Percentiles rank a stretch among this genome's conserved stretches.
These are phyloP conservation scores for Eimeria necatrix DNA, from an alignment of 169 alveolate species.

Conservation along the genomic window DNA sequence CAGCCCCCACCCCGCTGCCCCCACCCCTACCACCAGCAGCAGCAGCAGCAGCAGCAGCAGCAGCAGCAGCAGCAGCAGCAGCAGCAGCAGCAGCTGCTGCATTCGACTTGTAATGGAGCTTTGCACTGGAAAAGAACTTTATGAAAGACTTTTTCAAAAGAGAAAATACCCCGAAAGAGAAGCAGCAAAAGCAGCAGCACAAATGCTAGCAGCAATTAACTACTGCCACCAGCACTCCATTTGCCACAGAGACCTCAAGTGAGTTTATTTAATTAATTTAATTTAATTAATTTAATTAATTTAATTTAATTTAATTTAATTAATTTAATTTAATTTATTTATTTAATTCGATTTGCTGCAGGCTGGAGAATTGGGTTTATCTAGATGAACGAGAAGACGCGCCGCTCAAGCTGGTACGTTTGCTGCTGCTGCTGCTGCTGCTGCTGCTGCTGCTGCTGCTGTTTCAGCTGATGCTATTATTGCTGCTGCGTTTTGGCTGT, in stretches of 20 bases:
- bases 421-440: neutral
- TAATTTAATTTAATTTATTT: neutral
- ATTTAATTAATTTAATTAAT: too few species aligned
- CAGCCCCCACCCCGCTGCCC: too few species aligned
- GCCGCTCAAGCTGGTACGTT: slow-evolving; percentile 77
- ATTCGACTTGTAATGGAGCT: slow-evolving; percentile 83
- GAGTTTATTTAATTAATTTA: too few species aligned
- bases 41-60: neutral
- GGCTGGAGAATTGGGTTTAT: slow-evolving; percentile 84
- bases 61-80: slow-evolving; percentile 20
- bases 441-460: slow-evolving; percentile 9
- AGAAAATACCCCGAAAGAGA: slow-evolving; percentile 79
- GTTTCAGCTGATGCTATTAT: slow-evolving; percentile 6
- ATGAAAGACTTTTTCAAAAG: slow-evolving; percentile 86
- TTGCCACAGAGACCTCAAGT: slow-evolving; percentile 80
- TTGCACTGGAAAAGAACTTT: slow-evolving; percentile 91
- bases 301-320: too few species aligned
- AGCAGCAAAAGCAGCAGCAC: slow-evolving; percentile 77
- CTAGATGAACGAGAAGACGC: slow-evolving; percentile 79
- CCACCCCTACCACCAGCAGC: neutral
- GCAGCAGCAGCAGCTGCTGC: neutral
- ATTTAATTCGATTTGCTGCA: neutral
- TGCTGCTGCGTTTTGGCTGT: too few species aligned
- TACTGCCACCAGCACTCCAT: slow-evolving; percentile 82
- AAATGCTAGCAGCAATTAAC: slow-evolving; percentile 82